phyloP scores from a whole-genome alignment of 768 basidiomycete species.

The Kwoniella newhampshirensis region DNA sequence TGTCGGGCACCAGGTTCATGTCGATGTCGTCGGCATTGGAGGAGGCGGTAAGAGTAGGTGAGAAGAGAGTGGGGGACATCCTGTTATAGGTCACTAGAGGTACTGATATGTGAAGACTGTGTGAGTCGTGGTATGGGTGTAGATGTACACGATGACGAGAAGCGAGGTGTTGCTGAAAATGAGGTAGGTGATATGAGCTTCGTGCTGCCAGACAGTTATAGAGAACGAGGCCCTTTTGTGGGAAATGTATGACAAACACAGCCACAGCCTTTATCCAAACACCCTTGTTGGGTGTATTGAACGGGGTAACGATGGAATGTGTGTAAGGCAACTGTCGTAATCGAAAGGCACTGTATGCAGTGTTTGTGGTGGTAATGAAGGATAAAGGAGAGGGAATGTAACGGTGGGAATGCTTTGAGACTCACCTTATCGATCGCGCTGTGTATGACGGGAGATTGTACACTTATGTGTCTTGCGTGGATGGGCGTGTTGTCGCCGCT shows the following conservation, averaged over 20 bases:
- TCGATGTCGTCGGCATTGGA: conserved; percentile 19
- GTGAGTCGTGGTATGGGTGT: too few species aligned
- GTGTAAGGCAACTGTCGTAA: neutral
- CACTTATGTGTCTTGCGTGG: too few species aligned
- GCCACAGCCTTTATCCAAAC: conserved; percentile 6
- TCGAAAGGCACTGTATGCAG: neutral
- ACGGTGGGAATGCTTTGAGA: too few species aligned
- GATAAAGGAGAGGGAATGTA: too few species aligned
- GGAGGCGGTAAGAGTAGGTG: conserved; percentile 11
- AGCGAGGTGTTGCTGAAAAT: neutral
- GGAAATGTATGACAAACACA: neutral
- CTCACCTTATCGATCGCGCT: too few species aligned
- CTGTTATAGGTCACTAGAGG: too few species aligned
- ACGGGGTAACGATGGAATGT: neutral
- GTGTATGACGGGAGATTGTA: too few species aligned
- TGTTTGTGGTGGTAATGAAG: too few species aligned
- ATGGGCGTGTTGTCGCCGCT: too few species aligned
- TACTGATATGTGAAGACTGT: neutral
- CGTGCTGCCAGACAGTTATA: too few species aligned
- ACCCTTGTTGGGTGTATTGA: neutral
- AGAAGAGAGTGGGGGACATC: conserved; percentile 18
- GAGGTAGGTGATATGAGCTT: neutral
- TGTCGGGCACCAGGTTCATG: conserved; percentile 12
- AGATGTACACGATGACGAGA: neutral
- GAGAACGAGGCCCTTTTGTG: too few species aligned